Base-by-base conservation (phyloP, 345 rosid species). In the Salix purpurea region DNA sequence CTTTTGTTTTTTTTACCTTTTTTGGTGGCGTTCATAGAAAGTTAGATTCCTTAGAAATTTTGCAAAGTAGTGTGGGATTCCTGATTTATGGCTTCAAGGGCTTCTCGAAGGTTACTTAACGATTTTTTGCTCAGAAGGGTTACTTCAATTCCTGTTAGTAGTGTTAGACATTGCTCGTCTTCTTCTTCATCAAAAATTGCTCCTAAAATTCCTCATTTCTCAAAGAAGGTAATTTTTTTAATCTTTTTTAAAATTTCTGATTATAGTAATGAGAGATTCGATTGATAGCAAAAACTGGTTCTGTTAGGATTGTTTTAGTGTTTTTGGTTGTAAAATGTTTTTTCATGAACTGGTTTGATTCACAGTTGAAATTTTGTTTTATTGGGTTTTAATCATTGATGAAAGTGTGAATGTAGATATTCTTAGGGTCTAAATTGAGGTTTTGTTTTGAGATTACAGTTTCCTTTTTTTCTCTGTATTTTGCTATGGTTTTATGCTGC, bases 161-260 rank as follows among this genome's bases (percentile, higher is more conserved):
- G 89, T 69, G 56, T 77, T 54, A 77, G 95, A 24, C 80, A 86
- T 81, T 85, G 71, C 74, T 84, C 89, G 76, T 88, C 94, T 5
- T 86, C 94, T 4, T 69, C 86, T 7, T 36, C 70, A 19, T 14
- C 79, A 50, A 19, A 65, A 64, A 4, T 81, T 52, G 69, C 82
- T 58, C 89, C 89, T 72, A 89, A 90, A 84, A 90, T 93, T 56
- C 97, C 97, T 71, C 98, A 91, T 77, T 90, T 86, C 78, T 88
- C 95, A 74, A 91, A 87, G 78, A 89, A 87, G 76, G 98, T 91
- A 82, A 75, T 80, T 58, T 50, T 54, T 44, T 62, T 6, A 67
- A 12, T 58, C 4, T 48, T 7, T 9, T 3, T 65, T 0, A 54
- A 7, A 26, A 37, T 24, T 21, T 78, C 30, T 32, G 19, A 1